Evolutionary conservation across 1,284 basidiomycete species (phyloP), one percentile per base, ranked within the genome.

Genomic region (Naganishia sp.): DNA sequence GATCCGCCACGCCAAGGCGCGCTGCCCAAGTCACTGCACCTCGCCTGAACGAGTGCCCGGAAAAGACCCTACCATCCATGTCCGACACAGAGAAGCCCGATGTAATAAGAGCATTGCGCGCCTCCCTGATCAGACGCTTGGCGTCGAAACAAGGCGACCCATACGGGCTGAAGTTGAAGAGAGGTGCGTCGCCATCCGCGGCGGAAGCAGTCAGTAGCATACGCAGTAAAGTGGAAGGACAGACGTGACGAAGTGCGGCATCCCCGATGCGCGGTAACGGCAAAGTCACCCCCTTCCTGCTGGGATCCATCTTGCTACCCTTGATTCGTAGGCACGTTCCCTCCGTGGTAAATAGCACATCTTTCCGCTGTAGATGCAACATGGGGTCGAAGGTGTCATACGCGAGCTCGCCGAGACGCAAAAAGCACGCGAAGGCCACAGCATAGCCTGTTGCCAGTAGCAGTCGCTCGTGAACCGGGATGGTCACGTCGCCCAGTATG

Each of bases 301-400:
- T 80, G 0, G 77, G 77, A 58, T 81, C 80, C 0, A 79, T 81
- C 66, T 82, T 82, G 1, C 78, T 81, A 0, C 75, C 73, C 0
- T 79, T 78, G 18, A 81, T 68, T 7, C 73, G 72, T 17, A 81
- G 72, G 6, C 66, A 53, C 15, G 79, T 35, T 52, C 73, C 54
- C 3, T 66, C 70, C 15, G 75, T 75, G 17, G 72, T 23, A 58
- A 79, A 79, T 17, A 71, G 65, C 43, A 79, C 57, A 3, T 70
- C 75, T 17, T 65, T 65, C 0, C 73, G 69, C 1, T 75, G 68
- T 28, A 80, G 73, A 55, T 79, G 56, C 13, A 72, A 50, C 3
- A 63, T 53, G 3, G 76, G 64, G 47, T 71, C 65, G 62, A 75
- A 77, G 3, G 50, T 63, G 3, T 68, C 55, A 0, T 67, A 54